Conservation (phyloP, 305 asterid species). For the Solanum hybrid region DNA sequence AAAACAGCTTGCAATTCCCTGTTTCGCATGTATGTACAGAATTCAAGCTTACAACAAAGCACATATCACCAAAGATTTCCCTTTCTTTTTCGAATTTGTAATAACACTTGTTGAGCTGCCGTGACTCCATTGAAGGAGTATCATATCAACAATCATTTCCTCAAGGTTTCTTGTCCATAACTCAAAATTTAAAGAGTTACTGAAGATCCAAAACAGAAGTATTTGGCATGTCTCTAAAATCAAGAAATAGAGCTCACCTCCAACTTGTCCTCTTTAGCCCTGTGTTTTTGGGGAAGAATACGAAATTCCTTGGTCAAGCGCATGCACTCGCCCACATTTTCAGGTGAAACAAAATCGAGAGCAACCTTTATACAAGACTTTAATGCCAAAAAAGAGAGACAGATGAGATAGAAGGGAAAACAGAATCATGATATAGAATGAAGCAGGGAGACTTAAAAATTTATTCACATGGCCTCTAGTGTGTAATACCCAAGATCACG, state of each 20-base stretch:
- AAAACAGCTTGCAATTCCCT: background rate
- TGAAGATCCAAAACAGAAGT: background rate
- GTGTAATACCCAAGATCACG: background rate
- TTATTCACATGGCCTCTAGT: background rate
- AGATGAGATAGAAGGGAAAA: background rate
- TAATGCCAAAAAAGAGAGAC: slow-evolving; percentile 2
- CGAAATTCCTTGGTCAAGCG: slow-evolving; percentile 39
- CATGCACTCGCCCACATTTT: slow-evolving; percentile 35
- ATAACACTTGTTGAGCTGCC: background rate
- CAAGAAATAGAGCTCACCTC: slow-evolving; percentile 17
- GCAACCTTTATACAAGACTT: slow-evolving; percentile 53
- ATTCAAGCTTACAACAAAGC: background rate
- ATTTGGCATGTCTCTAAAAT: background rate
- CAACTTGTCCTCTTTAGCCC: slow-evolving; percentile 41
- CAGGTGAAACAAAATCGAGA: slow-evolving; percentile 45
- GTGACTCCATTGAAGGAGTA: background rate
- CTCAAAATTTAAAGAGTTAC: background rate
- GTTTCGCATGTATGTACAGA: background rate
- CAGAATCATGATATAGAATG: background rate
- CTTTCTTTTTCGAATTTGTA: background rate
- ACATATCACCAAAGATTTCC: background rate
- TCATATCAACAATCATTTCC: background rate
- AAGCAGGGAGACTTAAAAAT: background rate
- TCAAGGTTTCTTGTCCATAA: background rate
- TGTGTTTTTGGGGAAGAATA: slow-evolving; percentile 32